These are phyloP conservation scores for Lablab purpureus DNA, from an alignment of 306 rosid genomes.

Conservation along the genomic window DNA sequence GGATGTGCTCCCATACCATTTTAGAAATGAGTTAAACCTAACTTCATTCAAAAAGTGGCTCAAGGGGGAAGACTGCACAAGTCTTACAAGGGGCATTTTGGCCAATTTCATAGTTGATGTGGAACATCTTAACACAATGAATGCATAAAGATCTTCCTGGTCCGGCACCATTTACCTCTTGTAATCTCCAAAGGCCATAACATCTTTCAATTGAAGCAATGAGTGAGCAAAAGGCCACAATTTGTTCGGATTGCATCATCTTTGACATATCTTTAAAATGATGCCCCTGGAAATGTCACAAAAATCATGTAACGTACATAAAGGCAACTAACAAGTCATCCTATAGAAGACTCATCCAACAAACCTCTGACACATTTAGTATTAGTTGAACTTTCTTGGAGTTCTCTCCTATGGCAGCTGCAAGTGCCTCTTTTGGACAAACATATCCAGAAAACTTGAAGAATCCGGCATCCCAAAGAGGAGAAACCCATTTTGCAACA, in stretches of 20 bases:
- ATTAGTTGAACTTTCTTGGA: conserved; percentile 57
- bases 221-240: conserved; percentile 64
- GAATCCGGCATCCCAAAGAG: conserved; percentile 84
- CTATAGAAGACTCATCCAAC: conserved; percentile 39
- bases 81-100: neutral
- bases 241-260: conserved; percentile 63
- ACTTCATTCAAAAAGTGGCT: neutral
- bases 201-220: conserved; percentile 74
- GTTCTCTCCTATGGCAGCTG: conserved; percentile 74
- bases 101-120: neutral
- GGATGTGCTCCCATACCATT: neutral
- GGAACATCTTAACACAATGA: conserved; percentile 2
- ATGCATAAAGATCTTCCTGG: conserved; percentile 36
- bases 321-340: conserved; percentile 34
- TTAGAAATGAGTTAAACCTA: neutral
- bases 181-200: conserved; percentile 74
- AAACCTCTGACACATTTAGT: conserved; percentile 68
- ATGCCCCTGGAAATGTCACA: conserved; percentile 61
- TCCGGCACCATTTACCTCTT: conserved; percentile 64
- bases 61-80: neutral
- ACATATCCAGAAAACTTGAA: conserved; percentile 70
- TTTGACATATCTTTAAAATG: conserved; percentile 62
- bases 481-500: conserved; percentile 84
- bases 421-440: conserved; percentile 74
- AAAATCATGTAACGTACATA: conserved; percentile 37